Percentiles rank a stretch among this genome's conserved stretches.
These are phyloP conservation scores for Pestalotiopsis sp. DNA, from an alignment of 2,329 filamentous ascomycete genomes.

Conservation along the genomic window DNA sequence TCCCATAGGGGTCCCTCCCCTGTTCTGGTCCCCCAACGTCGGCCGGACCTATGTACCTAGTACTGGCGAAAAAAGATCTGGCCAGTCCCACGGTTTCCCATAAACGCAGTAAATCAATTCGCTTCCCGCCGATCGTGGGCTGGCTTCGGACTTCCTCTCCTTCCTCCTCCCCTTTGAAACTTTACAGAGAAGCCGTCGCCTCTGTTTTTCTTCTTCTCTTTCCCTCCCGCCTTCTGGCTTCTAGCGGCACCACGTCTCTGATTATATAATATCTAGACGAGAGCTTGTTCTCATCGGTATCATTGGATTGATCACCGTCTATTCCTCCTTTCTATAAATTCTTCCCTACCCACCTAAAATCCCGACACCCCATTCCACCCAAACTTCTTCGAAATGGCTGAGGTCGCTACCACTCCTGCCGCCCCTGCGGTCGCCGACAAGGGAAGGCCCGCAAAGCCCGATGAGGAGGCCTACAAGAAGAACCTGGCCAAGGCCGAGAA, in stretches of 20 bases:
- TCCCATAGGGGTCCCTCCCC: neutral
- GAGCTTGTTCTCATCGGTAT: slow-evolving; percentile 7
- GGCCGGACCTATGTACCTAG: neutral
- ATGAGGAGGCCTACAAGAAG: slow-evolving; percentile 82
- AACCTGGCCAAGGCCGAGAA: slow-evolving; percentile 82
- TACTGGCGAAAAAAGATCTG: slow-evolving; percentile 12
- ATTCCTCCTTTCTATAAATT: slow-evolving; percentile 10
- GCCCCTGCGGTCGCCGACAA: slow-evolving; percentile 45
- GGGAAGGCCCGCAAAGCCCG: slow-evolving; percentile 79
- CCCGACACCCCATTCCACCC: neutral
- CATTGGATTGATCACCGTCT: slow-evolving; percentile 16
- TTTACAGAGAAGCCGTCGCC: neutral
- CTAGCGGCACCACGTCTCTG: neutral
- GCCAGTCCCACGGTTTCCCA: slow-evolving; percentile 7
- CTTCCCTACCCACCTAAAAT: slow-evolving; percentile 9
- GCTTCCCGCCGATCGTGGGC: neutral
- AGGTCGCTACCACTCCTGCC: slow-evolving; percentile 44
- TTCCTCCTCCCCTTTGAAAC: neutral
- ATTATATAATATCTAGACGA: neutral
- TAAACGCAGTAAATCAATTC: neutral
- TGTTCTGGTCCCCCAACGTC: neutral
- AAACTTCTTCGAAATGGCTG: slow-evolving; percentile 44
- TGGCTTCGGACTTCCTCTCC: neutral
- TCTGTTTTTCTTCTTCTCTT: neutral
- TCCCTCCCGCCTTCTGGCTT: slow-evolving; percentile 1